Evolutionary conservation across 2,329 filamentous ascomycete species (phyloP).

Genomic region (Ceratocystis destructans): DNA sequence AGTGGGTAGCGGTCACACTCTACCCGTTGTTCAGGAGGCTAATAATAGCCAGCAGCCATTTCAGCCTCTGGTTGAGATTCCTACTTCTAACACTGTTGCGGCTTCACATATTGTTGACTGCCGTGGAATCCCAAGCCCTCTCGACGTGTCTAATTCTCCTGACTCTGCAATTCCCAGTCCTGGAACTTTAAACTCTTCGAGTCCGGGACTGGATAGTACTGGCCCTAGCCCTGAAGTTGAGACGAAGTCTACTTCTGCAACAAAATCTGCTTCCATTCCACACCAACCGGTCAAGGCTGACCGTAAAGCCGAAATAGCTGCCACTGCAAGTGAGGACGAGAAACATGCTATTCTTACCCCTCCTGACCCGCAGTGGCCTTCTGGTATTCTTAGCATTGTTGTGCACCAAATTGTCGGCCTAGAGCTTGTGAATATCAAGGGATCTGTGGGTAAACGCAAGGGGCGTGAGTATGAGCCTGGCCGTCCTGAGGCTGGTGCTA

Average conservation of each 20-base stretch:
- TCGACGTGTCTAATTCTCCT: constrained; percentile 1
- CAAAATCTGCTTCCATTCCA: neutral
- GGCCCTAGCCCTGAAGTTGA: neutral
- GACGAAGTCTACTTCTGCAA: neutral
- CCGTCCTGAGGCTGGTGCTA: constrained; percentile 64
- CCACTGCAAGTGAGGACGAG: constrained; percentile 37
- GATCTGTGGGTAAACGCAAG: constrained; percentile 65
- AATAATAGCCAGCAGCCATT: neutral
- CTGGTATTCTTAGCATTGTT: constrained; percentile 71
- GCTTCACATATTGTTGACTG: constrained; percentile 14
- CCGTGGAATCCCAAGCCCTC: neutral
- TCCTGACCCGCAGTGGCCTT: constrained; percentile 92
- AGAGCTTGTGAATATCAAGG: constrained; percentile 81
- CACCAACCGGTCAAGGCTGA: constrained; percentile 12
- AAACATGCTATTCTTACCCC: constrained; percentile 82
- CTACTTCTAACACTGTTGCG: constrained; percentile 14
- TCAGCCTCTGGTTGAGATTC: constrained; percentile 3
- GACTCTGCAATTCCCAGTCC: neutral
- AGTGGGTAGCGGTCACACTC: neutral
- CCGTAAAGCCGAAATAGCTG: constrained; percentile 51
- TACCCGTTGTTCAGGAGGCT: neutral
- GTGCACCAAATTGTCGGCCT: constrained; percentile 93
- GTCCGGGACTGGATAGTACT: neutral
- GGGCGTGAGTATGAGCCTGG: constrained; percentile 83
- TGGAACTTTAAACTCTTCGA: neutral